Percentiles rank a stretch among this genome's conserved stretches.
phyloP scores from a whole-genome alignment of 2,329 filamentous ascomycete genomes.

The Fusarium avenaceum region DNA sequence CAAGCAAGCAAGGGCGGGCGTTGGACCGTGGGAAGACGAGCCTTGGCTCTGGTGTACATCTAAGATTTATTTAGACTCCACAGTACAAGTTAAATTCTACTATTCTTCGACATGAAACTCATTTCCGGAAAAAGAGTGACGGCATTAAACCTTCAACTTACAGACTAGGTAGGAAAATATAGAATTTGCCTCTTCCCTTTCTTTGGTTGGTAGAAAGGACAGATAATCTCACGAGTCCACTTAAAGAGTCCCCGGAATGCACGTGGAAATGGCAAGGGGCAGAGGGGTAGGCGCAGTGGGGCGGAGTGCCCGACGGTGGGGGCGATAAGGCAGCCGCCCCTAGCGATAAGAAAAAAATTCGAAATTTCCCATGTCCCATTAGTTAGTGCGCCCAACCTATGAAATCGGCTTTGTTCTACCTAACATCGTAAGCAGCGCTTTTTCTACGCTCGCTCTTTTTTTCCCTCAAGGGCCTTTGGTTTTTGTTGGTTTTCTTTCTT shows the following conservation, averaged over 20 bases:
- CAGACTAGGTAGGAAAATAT: not conserved
- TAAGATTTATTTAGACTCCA: constrained; percentile 28
- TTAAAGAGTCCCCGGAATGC: constrained; percentile 34
- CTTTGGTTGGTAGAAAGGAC: constrained; percentile 3
- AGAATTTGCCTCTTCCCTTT: constrained; percentile 1
- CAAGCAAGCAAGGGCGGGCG: constrained; percentile 15
- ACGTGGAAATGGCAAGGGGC: constrained; percentile 41
- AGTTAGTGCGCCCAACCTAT: constrained; percentile 39
- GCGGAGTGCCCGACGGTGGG: constrained; percentile 34
- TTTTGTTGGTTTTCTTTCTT: constrained; percentile 35
- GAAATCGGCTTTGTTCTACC: constrained; percentile 30
- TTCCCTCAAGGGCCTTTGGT: constrained; percentile 46
- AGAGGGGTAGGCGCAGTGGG: constrained; percentile 24
- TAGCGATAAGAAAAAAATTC: constrained; percentile 42
- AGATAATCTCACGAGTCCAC: constrained; percentile 16
- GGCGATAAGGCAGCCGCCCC: constrained; percentile 28
- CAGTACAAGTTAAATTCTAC: constrained; percentile 16
- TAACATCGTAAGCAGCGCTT: constrained; percentile 44
- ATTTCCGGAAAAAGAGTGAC: constrained; percentile 5
- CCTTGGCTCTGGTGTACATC: constrained; percentile 20
- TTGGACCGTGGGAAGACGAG: constrained; percentile 26
- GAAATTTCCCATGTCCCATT: constrained; percentile 10
- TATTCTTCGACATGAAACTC: not conserved
- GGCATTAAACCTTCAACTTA: not conserved
- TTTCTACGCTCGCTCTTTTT: constrained; percentile 40